Percentiles rank a stretch among this genome's conserved stretches.
These are phyloP conservation scores for Rubia yunnanensis DNA, from an alignment of 257 asterid genomes.

Conservation along the genomic window DNA sequence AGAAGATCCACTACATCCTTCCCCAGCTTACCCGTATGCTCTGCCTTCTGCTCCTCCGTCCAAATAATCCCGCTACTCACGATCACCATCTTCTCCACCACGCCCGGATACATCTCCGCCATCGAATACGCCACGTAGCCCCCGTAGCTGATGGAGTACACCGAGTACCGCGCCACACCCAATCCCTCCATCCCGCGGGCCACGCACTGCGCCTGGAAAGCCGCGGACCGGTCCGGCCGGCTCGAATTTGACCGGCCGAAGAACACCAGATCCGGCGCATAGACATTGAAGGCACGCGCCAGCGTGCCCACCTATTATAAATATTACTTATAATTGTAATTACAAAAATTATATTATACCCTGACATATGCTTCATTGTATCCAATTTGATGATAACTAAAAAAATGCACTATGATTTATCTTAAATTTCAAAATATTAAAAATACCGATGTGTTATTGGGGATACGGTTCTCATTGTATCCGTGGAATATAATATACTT, in stretches of 20 bases:
- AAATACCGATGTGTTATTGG: too few species aligned
- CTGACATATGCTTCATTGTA: too few species aligned
- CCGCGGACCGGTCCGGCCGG: slow-evolving; percentile 30
- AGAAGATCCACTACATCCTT: slow-evolving; percentile 35
- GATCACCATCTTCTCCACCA: slow-evolving; percentile 60
- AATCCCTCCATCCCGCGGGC: slow-evolving; percentile 37
- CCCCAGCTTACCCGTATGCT: slow-evolving; percentile 37
- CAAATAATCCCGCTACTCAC: slow-evolving; percentile 57
- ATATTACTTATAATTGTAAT: too few species aligned
- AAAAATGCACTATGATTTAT: too few species aligned
- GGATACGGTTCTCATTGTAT: too few species aligned
- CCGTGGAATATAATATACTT: too few species aligned
- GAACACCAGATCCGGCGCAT: slow-evolving; percentile 60
- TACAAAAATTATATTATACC: too few species aligned
- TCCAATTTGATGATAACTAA: too few species aligned
- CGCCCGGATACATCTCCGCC: slow-evolving; percentile 45
- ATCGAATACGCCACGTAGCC: slow-evolving; percentile 50
- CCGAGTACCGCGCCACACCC: slow-evolving; percentile 48
- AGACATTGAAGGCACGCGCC: slow-evolving; percentile 40
- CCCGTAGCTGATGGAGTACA: slow-evolving; percentile 59
- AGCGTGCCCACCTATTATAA: slow-evolving; percentile 23
- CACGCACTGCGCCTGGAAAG: slow-evolving; percentile 55
- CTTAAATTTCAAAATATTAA: too few species aligned
- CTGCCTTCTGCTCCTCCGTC: slow-evolving; percentile 34
- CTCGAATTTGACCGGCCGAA: slow-evolving; percentile 48